These are phyloP conservation scores for Ceratocystis lukuohia DNA, from an alignment of 2,329 filamentous ascomycete species.

Conservation along the genomic window DNA sequence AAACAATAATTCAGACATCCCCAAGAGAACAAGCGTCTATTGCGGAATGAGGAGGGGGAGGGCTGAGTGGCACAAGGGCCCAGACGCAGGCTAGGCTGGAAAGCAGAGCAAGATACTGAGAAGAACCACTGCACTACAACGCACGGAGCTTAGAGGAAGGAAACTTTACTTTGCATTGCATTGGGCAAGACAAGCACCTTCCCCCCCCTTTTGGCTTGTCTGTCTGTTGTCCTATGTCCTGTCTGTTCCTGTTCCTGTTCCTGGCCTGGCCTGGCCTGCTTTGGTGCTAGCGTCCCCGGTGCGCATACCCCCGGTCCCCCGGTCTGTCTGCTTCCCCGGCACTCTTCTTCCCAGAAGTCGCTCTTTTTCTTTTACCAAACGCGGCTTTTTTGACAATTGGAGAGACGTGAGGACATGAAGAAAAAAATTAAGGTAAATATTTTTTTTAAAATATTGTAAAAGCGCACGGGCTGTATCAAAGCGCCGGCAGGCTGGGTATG, in stretches of 20 bases:
- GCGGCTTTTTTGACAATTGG: background rate
- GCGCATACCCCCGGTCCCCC: background rate
- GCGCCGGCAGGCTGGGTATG: background rate
- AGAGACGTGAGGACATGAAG: background rate
- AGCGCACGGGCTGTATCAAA: constrained; percentile 1
- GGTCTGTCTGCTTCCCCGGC: background rate
- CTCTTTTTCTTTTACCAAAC: background rate
- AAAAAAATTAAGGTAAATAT: background rate
- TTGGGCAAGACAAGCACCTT: background rate
- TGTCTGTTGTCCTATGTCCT: background rate
- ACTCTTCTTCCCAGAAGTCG: background rate
- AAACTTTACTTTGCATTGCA: background rate
- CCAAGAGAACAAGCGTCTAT: too few relatives aligned
- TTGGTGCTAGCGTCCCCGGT: too few relatives aligned
- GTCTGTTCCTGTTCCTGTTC: background rate
- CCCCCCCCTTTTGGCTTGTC: too few relatives aligned
- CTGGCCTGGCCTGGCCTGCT: background rate
- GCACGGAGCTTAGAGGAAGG: background rate
- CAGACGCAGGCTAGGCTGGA: background rate
- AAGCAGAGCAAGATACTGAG: background rate
- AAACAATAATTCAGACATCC: background rate
- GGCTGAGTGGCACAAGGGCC: too few relatives aligned
- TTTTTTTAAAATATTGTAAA: too few relatives aligned
- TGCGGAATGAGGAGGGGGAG: too few relatives aligned
- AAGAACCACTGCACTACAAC: background rate